Evolutionary conservation across 1,139 yeast genomes (phyloP).

Genomic region (Yamadazyma membranifaciens): DNA sequence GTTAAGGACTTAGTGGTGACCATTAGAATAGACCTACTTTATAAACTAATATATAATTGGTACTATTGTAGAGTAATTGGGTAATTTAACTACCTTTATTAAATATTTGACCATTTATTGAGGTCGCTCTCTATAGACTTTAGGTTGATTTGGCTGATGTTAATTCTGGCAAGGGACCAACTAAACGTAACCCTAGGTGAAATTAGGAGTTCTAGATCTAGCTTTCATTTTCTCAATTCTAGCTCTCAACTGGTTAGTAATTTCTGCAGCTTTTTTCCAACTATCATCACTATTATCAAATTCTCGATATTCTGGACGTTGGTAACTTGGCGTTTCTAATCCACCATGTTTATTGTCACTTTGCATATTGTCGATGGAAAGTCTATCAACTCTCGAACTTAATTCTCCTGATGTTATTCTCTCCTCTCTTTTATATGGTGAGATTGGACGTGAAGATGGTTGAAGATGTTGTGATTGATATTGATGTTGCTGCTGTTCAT

Average conservation of each 20-base stretch:
- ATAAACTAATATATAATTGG: too few relatives aligned
- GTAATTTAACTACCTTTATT: too few relatives aligned
- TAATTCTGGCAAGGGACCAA: too few relatives aligned
- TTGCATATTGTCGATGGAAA: conserved; percentile 33
- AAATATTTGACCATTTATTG: too few relatives aligned
- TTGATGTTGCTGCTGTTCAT: too few relatives aligned
- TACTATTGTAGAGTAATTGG: too few relatives aligned
- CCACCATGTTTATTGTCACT: not conserved
- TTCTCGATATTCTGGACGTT: conserved; percentile 2
- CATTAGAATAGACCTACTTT: too few relatives aligned
- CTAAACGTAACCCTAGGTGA: not conserved
- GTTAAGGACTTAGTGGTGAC: too few relatives aligned
- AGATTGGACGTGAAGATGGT: conserved; percentile 1
- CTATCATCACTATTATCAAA: conserved; percentile 60
- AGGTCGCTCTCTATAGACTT: too few relatives aligned
- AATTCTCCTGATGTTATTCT: conserved; percentile 39
- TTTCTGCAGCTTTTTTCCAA: conserved; percentile 90
- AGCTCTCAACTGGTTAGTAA: conserved; percentile 79
- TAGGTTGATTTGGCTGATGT: too few relatives aligned
- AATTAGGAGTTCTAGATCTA: conserved; percentile 19
- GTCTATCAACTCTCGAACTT: conserved; percentile 43
- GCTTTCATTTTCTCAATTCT: conserved; percentile 90
- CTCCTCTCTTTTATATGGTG: conserved; percentile 4
- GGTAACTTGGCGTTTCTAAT: not conserved
- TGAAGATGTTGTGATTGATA: too few relatives aligned